Percentiles rank a stretch among this genome's conserved stretches.
phyloP scores from a whole-genome alignment of 306 rosid species.

The Acmispon strigosus region DNA sequence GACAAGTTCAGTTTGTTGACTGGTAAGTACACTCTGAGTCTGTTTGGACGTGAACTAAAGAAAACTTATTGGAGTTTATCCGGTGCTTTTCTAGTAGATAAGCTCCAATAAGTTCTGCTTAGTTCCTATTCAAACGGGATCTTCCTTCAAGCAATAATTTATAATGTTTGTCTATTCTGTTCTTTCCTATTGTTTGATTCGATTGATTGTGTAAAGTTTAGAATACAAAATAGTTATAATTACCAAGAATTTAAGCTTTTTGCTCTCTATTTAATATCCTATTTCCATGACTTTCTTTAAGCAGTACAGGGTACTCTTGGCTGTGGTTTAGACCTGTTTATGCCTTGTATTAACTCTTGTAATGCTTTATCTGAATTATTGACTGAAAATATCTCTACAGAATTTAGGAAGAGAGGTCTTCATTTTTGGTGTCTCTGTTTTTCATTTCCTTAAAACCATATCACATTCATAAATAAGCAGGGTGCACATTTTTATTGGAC shows the following conservation, averaged over 20 bases:
- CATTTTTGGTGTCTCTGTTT: too few species aligned
- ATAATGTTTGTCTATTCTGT: not conserved
- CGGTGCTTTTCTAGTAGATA: too few species aligned
- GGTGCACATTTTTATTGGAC: too few species aligned
- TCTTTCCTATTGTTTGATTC: not conserved
- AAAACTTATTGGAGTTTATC: too few species aligned
- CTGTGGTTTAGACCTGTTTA: not conserved
- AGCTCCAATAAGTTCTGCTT: too few species aligned
- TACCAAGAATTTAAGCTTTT: not conserved
- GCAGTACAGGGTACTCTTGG: not conserved
- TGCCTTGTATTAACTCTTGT: not conserved
- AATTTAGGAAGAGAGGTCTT: too few species aligned
- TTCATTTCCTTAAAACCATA: too few species aligned
- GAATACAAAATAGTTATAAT: not conserved
- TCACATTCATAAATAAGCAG: too few species aligned
- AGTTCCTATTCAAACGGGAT: too few species aligned
- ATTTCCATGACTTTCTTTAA: not conserved
- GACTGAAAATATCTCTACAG: not conserved
- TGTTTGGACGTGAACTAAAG: too few species aligned
- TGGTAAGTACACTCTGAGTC: conserved; percentile 29
- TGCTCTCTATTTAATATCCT: too few species aligned
- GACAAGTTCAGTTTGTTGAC: conserved; percentile 71
- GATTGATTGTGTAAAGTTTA: not conserved
- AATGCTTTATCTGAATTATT: not conserved
- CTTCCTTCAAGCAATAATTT: too few species aligned